These are phyloP conservation scores for Plasmodium malariae DNA, from an alignment of 169 alveolate species.

Conservation along the genomic window DNA sequence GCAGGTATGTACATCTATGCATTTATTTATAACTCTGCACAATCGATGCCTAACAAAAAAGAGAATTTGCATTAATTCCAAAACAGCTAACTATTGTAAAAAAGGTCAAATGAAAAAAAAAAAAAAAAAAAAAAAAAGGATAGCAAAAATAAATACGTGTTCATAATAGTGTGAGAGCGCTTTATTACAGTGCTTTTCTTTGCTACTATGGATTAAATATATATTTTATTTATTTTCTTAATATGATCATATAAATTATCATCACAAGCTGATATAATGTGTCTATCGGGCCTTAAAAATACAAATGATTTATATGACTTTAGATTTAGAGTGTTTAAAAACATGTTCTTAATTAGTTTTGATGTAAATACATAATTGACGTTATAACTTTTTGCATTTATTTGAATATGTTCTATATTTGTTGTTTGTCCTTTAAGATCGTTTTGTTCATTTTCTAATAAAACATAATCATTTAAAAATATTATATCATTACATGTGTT, in stretches of 20 bases:
- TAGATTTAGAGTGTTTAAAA: conserved; percentile 28
- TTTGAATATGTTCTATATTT: conserved; percentile 20
- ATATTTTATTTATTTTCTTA: conserved; percentile 30
- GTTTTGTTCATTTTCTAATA: not conserved
- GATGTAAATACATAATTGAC: conserved; percentile 51
- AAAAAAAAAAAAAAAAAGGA: no score
- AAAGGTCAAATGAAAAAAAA: no score
- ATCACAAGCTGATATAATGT: conserved; percentile 55
- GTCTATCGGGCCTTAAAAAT: conserved; percentile 73
- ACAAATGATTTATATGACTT: conserved; percentile 54
- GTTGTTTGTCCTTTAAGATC: conserved; percentile 5
- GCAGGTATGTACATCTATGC: no score
- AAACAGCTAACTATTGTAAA: no score
- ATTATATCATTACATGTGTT: not conserved
- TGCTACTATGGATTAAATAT: conserved; percentile 8
- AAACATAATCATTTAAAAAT: conserved; percentile 3
- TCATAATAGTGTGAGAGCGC: no score
- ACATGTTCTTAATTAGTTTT: conserved; percentile 49
- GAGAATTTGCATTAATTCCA: no score
- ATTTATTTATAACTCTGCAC: no score
- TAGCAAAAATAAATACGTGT: no score
- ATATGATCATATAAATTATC: conserved; percentile 25
- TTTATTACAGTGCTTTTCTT: no score
- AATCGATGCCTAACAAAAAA: no score
- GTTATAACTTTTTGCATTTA: conserved; percentile 9